These are phyloP conservation scores for Bryum argenteum DNA, from an alignment of 225 moss, liverwort and hornwort genomes.

Conservation along the genomic window DNA sequence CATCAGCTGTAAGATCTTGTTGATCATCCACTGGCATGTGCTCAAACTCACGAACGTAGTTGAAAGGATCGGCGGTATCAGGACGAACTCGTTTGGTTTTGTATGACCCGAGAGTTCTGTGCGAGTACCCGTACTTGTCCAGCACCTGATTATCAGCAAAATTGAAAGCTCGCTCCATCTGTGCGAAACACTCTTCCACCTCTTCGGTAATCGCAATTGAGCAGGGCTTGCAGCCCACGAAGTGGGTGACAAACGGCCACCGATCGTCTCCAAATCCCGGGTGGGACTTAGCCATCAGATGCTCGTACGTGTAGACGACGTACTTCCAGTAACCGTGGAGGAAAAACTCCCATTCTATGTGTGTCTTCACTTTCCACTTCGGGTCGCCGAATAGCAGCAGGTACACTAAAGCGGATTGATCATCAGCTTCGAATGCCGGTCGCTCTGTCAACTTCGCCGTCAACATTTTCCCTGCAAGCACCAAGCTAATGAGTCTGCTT, in stretches of 20 bases:
- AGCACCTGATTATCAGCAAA: slow-evolving; percentile 78
- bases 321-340: slow-evolving; percentile 62
- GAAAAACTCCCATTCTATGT: slow-evolving; percentile 58
- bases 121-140: slow-evolving; percentile 63
- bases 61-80: slow-evolving; percentile 52
- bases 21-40: slow-evolving; percentile 31
- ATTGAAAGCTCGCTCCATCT: slow-evolving; percentile 81
- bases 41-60: slow-evolving; percentile 26
- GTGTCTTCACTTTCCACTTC: slow-evolving; percentile 59
- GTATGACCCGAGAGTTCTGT: slow-evolving; percentile 53
- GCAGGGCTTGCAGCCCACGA: slow-evolving; percentile 70
- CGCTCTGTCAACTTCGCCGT: slow-evolving; percentile 57
- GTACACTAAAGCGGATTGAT: slow-evolving; percentile 77
- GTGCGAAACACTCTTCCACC: slow-evolving; percentile 54
- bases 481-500: background rate
- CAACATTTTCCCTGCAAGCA: slow-evolving; percentile 52
- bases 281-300: slow-evolving; percentile 48
- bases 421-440: slow-evolving; percentile 68
- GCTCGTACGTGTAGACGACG: slow-evolving; percentile 62
- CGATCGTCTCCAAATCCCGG: slow-evolving; percentile 60
- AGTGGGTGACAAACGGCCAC: slow-evolving; percentile 72
- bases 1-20: slow-evolving; percentile 32
- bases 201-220: slow-evolving; percentile 16
- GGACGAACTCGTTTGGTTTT: slow-evolving; percentile 55
- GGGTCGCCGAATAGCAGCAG: slow-evolving; percentile 58